phyloP scores from a whole-genome alignment of 192 early-diverging fungal genomes.

The Paraglomus brasilianum region DNA sequence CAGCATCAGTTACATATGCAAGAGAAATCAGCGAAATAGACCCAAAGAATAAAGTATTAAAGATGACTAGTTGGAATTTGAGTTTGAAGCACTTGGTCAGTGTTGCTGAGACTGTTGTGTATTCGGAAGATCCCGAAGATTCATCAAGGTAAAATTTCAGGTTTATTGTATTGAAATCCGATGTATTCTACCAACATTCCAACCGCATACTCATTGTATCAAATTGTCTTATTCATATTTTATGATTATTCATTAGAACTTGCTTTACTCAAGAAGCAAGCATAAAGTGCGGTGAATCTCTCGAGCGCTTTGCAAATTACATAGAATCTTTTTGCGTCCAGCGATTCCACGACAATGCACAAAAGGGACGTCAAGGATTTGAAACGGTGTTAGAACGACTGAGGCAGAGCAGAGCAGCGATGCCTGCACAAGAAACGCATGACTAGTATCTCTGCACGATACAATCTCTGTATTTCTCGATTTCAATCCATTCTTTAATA shows the following conservation, averaged over 20 bases:
- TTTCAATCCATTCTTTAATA: too few relatives aligned
- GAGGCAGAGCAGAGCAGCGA: constrained; percentile 16
- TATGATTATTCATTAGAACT: constrained; percentile 48
- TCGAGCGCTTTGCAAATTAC: constrained; percentile 64
- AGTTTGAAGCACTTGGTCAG: constrained; percentile 80
- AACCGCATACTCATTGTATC: constrained; percentile 17
- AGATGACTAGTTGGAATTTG: constrained; percentile 82
- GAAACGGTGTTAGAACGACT: constrained; percentile 78
- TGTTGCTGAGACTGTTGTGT: constrained; percentile 85
- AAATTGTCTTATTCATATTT: too few relatives aligned
- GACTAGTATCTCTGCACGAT: too few relatives aligned
- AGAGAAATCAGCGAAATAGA: constrained; percentile 89
- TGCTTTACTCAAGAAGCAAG: constrained; percentile 81
- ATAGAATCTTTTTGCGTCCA: constrained; percentile 85
- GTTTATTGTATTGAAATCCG: constrained; percentile 28
- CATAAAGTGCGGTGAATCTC: constrained; percentile 72
- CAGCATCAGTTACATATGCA: constrained; percentile 73
- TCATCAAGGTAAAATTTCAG: constrained; percentile 35
- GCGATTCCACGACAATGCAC: constrained; percentile 89
- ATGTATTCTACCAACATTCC: neutral
- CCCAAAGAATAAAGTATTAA: constrained; percentile 66
- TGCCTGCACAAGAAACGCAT: too few relatives aligned
- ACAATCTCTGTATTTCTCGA: too few relatives aligned
- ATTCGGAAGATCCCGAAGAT: constrained; percentile 63
- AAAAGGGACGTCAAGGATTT: constrained; percentile 78